A percentile compares a stretch with the other conserved stretches of the same genome.
These are phyloP conservation scores for Lachnellula subtilissima DNA, from an alignment of 2,329 filamentous ascomycete species.

Conservation along the genomic window DNA sequence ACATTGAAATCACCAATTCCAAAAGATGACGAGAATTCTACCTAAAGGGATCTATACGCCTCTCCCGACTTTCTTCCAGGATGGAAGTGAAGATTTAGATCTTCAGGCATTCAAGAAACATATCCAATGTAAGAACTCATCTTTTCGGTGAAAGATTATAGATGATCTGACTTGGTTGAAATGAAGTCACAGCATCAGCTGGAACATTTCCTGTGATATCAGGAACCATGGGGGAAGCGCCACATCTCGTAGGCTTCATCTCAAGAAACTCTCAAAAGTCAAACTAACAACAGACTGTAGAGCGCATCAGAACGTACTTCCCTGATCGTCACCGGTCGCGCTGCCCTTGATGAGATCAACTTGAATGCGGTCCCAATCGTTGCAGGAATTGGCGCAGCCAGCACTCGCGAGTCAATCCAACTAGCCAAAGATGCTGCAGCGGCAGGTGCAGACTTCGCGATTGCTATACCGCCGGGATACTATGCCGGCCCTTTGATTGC, in stretches of 20 bases:
- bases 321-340: slow-evolving; percentile 37
- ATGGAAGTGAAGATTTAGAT: slow-evolving; percentile 10
- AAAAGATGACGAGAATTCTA: neutral
- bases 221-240: slow-evolving; percentile 11
- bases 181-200: neutral
- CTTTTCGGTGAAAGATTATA: neutral
- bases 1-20: neutral
- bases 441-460: slow-evolving; percentile 33
- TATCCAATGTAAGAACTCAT: slow-evolving; percentile 5
- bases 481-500: slow-evolving; percentile 12
- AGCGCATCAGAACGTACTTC: slow-evolving; percentile 34
- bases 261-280: neutral
- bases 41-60: slow-evolving; percentile 11
- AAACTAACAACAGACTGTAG: neutral
- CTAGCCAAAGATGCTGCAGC: slow-evolving; percentile 35
- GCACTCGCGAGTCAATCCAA: slow-evolving; percentile 34
- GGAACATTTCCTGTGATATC: slow-evolving; percentile 9
- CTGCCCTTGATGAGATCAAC: slow-evolving; percentile 35
- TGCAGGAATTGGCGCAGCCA: slow-evolving; percentile 40
- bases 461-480: slow-evolving; percentile 17
- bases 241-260: slow-evolving; percentile 2
- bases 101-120: slow-evolving; percentile 7
- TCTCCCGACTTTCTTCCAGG: slow-evolving; percentile 11
- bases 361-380: slow-evolving; percentile 38
- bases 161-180: neutral